A percentile compares a stretch with the other conserved stretches of the same genome.
These are phyloP conservation scores for Kwoniella bestiolae DNA, from an alignment of 768 basidiomycete genomes.

Conservation along the genomic window DNA sequence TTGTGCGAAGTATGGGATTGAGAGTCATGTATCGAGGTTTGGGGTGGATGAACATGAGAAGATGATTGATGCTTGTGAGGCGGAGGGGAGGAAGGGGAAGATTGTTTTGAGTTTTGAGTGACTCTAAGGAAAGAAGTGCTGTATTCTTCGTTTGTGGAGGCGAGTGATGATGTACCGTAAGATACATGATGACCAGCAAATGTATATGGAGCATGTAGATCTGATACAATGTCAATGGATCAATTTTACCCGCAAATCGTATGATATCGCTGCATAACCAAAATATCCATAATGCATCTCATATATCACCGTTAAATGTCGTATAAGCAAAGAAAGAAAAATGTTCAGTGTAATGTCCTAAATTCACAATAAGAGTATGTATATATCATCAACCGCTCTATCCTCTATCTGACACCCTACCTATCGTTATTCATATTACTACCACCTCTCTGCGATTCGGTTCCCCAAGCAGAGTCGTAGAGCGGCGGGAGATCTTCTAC, in stretches of 20 bases:
- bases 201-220: no score
- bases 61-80: slow-evolving; percentile 21
- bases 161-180: no score
- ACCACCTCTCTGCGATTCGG: slow-evolving; percentile 9
- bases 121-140: background rate
- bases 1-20: slow-evolving; percentile 21
- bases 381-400: no score
- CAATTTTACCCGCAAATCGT: no score
- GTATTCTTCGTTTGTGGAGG: no score
- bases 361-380: slow-evolving; percentile 1
- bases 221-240: no score
- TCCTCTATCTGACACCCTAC: no score
- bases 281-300: background rate
- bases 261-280: no score
- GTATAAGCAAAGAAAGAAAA: background rate
- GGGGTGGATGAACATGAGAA: slow-evolving; percentile 23
- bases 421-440: background rate
- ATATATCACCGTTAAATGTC: background rate
- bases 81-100: slow-evolving; percentile 30
- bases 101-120: background rate
- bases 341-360: slow-evolving; percentile 10
- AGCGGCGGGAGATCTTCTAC: slow-evolving; percentile 49
- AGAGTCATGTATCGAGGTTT: slow-evolving; percentile 15
- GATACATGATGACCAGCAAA: no score
- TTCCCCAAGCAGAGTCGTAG: slow-evolving; percentile 45